Base-by-base conservation (phyloP, 768 basidiomycete species). In the Multifurca ochricompacta region DNA sequence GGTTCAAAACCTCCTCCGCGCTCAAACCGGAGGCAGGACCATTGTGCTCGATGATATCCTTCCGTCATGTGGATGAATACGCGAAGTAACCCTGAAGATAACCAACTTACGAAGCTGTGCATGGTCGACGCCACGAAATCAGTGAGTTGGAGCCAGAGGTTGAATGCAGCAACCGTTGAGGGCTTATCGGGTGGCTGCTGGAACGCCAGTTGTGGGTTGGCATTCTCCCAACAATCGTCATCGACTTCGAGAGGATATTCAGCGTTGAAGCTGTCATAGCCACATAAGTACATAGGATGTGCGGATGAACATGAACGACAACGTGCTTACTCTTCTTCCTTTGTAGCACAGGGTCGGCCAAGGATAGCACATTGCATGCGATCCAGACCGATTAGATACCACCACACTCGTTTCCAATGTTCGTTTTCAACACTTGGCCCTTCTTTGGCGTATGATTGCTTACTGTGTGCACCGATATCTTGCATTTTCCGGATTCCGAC, bases 291-390 rank as follows among this genome's bases (percentile, higher is more conserved):
- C 47, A 50, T 5, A 48, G 5, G 23, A 27, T 9, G 13, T 4
- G 41, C 5, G 21, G 13, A 52, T 13, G 43, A 19, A 34, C 43
- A n/a, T 6, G 58, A n/a, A 66, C 40, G 23, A 64, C 61, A 27
- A 42, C 3, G 25, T 67, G 70, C 64, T 69, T 56, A 87, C 84
- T 87, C 85, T 71, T 85, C 85, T 64, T 85, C 81, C 25, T 75
- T 75, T 32, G 79, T 65, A 32, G 74, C 73, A 54, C 77, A 79
- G 13, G 80, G 70, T 25, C 85, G 71, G 14, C 85, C 85, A 35
- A 83, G 65, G 25, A 67, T 66, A 32, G 74, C 74, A 43, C 79
- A 79, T 18, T 72, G 72, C 31, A 81, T 65, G 35, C 82, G 77
- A 59, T 87, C 85, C 48, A 79, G 74, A 6, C 77, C 71, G 11